Conservation (phyloP, 257 asterid species). For the Solanum chilense region DNA sequence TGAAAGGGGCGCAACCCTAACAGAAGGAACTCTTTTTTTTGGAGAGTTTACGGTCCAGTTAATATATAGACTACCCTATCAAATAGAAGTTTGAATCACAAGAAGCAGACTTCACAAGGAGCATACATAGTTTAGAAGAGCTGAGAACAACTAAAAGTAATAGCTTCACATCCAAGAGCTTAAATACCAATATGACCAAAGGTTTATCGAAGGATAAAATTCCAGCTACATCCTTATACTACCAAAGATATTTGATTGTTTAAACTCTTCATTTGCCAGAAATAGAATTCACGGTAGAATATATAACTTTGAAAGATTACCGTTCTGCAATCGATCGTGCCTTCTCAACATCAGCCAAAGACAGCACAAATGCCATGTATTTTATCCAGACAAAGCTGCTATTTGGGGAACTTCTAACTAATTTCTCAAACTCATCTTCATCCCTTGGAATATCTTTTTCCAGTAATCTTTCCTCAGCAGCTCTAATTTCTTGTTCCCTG, state of each 20-base stretch:
- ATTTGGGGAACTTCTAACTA: conserved; percentile 67
- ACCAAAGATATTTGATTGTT: not conserved
- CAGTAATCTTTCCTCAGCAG: conserved; percentile 84
- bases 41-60: not conserved
- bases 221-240: not conserved
- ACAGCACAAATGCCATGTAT: conserved; percentile 82
- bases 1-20: not conserved
- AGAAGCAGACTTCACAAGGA: not conserved
- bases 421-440: conserved; percentile 87
- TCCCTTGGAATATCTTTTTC: conserved; percentile 66
- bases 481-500: conserved; percentile 88
- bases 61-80: not conserved
- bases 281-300: not conserved
- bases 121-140: not conserved
- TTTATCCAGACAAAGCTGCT: conserved; percentile 90
- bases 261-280: not conserved
- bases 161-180: not conserved
- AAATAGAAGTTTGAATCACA: not conserved
- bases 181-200: not conserved
- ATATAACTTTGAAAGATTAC: conserved; percentile 19
- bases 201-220: not conserved
- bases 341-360: conserved; percentile 77
- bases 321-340: conserved; percentile 92
- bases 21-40: not conserved
- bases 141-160: not conserved